Percentiles rank a stretch among this genome's conserved stretches.
phyloP scores from a whole-genome alignment of 139 green algal species.

The Chlorella vulgaris region DNA sequence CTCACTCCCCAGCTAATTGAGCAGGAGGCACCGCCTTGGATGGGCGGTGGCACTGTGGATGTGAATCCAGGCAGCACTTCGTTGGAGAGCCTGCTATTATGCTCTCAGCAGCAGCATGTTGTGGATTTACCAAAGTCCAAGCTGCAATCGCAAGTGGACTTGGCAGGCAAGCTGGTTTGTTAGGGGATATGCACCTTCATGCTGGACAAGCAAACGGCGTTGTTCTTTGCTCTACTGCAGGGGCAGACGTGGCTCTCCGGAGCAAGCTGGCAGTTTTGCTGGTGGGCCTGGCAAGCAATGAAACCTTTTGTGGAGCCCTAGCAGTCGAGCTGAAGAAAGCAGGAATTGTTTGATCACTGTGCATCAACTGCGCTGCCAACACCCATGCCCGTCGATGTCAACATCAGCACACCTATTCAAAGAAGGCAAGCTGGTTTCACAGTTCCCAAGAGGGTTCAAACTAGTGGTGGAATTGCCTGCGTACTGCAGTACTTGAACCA shows the following conservation, averaged over 20 bases:
- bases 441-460: too few relatives aligned
- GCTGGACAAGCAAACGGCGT: too few relatives aligned
- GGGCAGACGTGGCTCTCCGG: too few relatives aligned
- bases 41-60: background rate
- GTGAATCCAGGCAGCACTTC: background rate
- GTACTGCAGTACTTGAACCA: too few relatives aligned
- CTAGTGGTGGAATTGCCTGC: too few relatives aligned
- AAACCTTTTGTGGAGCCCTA: slow-evolving; percentile 30
- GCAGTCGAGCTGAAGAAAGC: slow-evolving; percentile 32
- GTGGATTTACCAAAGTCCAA: background rate
- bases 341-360: slow-evolving; percentile 24
- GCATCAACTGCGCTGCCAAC: too few relatives aligned
- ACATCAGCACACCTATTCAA: too few relatives aligned
- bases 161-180: background rate
- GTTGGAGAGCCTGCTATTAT: slow-evolving; percentile 9
- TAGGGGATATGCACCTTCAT: background rate
- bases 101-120: background rate
- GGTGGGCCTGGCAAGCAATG: background rate
- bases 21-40: slow-evolving; percentile 26
- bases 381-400: too few relatives aligned
- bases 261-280: too few relatives aligned
- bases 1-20: slow-evolving; percentile 58
- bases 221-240: too few relatives aligned
- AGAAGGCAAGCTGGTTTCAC: too few relatives aligned
- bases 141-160: background rate